A percentile compares a stretch with the other conserved stretches of the same genome.
These are phyloP conservation scores for Chlorencoelia australis DNA, from an alignment of 2,329 filamentous ascomycete species.

Conservation along the genomic window DNA sequence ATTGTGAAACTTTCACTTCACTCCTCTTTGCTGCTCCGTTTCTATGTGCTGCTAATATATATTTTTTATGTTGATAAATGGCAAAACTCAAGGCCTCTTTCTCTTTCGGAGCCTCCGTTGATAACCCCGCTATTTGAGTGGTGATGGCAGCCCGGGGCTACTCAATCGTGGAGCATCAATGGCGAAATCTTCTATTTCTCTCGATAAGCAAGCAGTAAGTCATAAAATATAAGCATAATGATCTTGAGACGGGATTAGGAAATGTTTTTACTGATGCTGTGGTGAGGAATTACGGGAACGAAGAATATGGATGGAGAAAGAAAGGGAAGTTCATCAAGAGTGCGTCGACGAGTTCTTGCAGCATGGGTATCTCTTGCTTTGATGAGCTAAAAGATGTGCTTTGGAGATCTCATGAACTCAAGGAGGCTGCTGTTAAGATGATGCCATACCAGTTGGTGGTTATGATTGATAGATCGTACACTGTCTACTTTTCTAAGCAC, in stretches of 20 bases:
- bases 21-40: no score
- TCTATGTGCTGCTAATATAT: no score
- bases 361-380: slow-evolving; percentile 40
- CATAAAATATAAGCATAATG: slow-evolving; percentile 31
- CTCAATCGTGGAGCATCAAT: slow-evolving; percentile 52
- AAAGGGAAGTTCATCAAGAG: slow-evolving; percentile 37
- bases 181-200: slow-evolving; percentile 52
- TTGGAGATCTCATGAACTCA: no score
- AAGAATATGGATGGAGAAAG: slow-evolving; percentile 39
- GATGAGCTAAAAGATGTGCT: no score
- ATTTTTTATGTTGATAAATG: no score
- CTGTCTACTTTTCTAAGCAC: no score
- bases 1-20: no score
- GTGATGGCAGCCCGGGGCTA: slow-evolving; percentile 44
- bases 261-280: slow-evolving; percentile 48
- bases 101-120: slow-evolving; percentile 46
- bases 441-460: no score
- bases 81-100: slow-evolving; percentile 39
- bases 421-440: no score
- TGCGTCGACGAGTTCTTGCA: slow-evolving; percentile 42
- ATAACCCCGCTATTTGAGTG: slow-evolving; percentile 46
- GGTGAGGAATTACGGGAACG: slow-evolving; percentile 43
- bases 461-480: no score
- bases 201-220: slow-evolving; percentile 32
- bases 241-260: slow-evolving; percentile 47